Percentiles rank a stretch among this genome's conserved stretches.
These are phyloP conservation scores for Beauveria bassiana DNA, from an alignment of 2,329 filamentous ascomycete genomes.

Conservation along the genomic window DNA sequence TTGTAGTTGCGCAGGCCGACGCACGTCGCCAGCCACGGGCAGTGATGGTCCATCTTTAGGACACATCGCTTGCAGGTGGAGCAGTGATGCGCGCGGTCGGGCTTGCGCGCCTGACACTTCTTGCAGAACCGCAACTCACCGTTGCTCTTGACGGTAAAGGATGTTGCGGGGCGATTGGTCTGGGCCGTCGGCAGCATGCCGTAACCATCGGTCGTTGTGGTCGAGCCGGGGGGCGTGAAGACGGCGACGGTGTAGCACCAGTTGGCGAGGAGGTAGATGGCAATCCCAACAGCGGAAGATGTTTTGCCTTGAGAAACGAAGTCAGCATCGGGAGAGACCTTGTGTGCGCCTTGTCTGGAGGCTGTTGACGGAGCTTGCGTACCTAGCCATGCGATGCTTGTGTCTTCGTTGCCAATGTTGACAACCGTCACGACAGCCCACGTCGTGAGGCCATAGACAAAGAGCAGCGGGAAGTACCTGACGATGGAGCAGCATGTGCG, in stretches of 20 bases:
- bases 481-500: conserved; percentile 73
- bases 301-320: conserved; percentile 35
- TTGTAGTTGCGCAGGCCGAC: conserved; percentile 95
- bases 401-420: conserved; percentile 55
- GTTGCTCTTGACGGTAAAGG: conserved; percentile 86
- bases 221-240: conserved; percentile 80
- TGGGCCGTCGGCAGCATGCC: conserved; percentile 61
- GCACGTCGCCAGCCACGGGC: conserved; percentile 94
- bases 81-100: conserved; percentile 94
- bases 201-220: conserved; percentile 61
- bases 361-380: conserved; percentile 19
- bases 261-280: conserved; percentile 72
- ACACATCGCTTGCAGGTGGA: conserved; percentile 91
- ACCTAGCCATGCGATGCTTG: conserved; percentile 51
- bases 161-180: conserved; percentile 50
- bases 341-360: not conserved
- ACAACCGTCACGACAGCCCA: conserved; percentile 90
- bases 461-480: conserved; percentile 78
- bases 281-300: conserved; percentile 55
- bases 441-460: conserved; percentile 83
- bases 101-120: conserved; percentile 92
- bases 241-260: conserved; percentile 89
- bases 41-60: conserved; percentile 99
- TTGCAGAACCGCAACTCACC: conserved; percentile 89
- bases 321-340: not conserved